Evolutionary conservation across 768 basidiomycete genomes (phyloP).

Genomic region (Gloeopeniophorella convolvens): DNA sequence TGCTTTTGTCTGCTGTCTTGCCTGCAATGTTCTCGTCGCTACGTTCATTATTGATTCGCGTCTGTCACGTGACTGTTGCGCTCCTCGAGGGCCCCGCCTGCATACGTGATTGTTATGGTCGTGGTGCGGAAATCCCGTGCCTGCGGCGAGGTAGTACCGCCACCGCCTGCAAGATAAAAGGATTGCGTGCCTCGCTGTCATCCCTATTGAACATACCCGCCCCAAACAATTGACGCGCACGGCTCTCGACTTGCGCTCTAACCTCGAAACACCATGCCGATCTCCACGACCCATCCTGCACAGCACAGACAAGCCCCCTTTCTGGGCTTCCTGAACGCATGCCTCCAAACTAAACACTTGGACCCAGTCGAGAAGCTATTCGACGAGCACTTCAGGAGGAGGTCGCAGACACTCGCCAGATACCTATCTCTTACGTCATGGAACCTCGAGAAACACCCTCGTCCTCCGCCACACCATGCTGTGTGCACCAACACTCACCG

Average conservation of each 20-base stretch:
- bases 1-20: background rate
- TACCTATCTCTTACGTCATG: slow-evolving; percentile 3
- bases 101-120: too few relatives aligned
- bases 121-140: too few relatives aligned
- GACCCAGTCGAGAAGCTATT: slow-evolving; percentile 11
- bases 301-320: background rate
- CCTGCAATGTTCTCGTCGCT: too few relatives aligned
- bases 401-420: slow-evolving; percentile 10
- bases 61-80: too few relatives aligned
- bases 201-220: too few relatives aligned
- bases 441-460: background rate
- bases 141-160: too few relatives aligned
- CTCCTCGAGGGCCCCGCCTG: too few relatives aligned
- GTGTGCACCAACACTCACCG: slow-evolving; percentile 4
- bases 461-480: slow-evolving; percentile 6
- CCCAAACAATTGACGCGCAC: too few relatives aligned
- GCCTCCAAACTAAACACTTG: background rate
- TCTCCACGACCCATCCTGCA: background rate
- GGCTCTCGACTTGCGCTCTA: background rate
- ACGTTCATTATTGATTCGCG: too few relatives aligned
- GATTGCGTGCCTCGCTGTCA: too few relatives aligned
- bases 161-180: too few relatives aligned
- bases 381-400: slow-evolving; percentile 4
- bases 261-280: background rate
- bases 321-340: slow-evolving; percentile 5